Evolutionary conservation across 2,329 filamentous ascomycete species (phyloP).

Genomic region (Cercospora janseana): DNA sequence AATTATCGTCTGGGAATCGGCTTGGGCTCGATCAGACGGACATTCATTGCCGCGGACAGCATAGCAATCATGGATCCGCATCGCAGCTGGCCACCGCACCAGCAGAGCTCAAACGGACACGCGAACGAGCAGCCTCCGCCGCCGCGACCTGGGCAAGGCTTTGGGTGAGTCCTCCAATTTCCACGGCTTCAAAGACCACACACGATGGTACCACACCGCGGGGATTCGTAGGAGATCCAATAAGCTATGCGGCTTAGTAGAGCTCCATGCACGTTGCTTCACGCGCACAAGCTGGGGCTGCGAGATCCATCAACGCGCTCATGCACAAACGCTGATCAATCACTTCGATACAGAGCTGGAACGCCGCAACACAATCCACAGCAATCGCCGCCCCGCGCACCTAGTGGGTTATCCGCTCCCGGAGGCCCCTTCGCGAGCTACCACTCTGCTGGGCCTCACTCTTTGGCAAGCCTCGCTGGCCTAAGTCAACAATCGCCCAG

Average conservation of each 20-base stretch:
- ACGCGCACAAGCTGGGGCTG: not conserved
- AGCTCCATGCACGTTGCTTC: slow-evolving; percentile 7
- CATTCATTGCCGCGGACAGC: not conserved
- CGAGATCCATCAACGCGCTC: not conserved
- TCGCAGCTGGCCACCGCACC: slow-evolving; percentile 30
- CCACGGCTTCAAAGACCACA: not conserved
- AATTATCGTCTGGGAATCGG: not conserved
- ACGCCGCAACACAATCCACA: slow-evolving; percentile 34
- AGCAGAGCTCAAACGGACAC: slow-evolving; percentile 30
- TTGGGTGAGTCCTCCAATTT: slow-evolving; percentile 31
- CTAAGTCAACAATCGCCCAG: slow-evolving; percentile 47
- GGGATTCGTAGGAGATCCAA: not conserved
- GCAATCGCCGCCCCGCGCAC: slow-evolving; percentile 36
- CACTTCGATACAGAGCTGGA: slow-evolving; percentile 19
- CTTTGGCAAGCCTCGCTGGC: slow-evolving; percentile 46
- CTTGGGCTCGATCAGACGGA: not conserved
- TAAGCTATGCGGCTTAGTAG: not conserved
- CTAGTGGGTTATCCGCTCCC: slow-evolving; percentile 37
- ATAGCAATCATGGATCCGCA: slow-evolving; percentile 7
- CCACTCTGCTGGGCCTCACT: slow-evolving; percentile 44
- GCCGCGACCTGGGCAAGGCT: slow-evolving; percentile 29
- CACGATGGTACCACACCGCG: not conserved
- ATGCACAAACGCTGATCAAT: not conserved
- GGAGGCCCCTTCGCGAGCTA: slow-evolving; percentile 43
- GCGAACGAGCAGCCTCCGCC: slow-evolving; percentile 30